Percentiles rank a stretch among this genome's conserved stretches.
Evolutionary conservation across 2,329 filamentous ascomycete species (phyloP).

Genomic region (Fusarium temperatum): DNA sequence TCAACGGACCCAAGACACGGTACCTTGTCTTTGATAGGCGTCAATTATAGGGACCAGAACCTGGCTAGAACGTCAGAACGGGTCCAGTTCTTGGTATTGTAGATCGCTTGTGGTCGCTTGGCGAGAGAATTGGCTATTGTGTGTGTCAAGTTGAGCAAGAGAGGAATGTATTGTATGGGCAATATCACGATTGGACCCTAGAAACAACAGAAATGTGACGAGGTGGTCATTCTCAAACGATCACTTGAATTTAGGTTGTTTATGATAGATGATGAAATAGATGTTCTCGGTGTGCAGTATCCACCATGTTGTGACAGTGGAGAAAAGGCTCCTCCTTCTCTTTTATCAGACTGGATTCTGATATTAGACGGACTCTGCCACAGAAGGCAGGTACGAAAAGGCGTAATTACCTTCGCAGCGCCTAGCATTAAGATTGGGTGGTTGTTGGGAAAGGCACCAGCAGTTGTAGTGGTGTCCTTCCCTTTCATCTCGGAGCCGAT

Average conservation of each 20-base stretch:
- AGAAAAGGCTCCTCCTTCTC: neutral
- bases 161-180: neutral
- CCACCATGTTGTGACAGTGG: neutral
- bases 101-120: slow-evolving; percentile 7
- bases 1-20: neutral
- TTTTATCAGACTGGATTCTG: neutral
- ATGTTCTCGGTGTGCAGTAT: neutral
- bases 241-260: neutral
- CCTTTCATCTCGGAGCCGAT: slow-evolving; percentile 10
- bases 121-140: neutral
- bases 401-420: neutral
- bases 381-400: slow-evolving; percentile 26
- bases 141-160: neutral
- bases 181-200: neutral
- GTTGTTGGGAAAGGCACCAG: neutral
- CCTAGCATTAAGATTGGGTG: neutral
- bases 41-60: slow-evolving; percentile 6
- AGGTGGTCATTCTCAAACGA: neutral
- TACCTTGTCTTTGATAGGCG: neutral
- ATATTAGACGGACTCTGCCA: slow-evolving; percentile 1
- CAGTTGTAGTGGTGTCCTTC: neutral
- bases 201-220: neutral
- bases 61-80: slow-evolving; percentile 18
- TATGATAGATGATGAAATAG: neutral
- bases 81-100: slow-evolving; percentile 16